Conservation (phyloP, 1,284 basidiomycete species). For the Rhodotorula glutinis region DNA sequence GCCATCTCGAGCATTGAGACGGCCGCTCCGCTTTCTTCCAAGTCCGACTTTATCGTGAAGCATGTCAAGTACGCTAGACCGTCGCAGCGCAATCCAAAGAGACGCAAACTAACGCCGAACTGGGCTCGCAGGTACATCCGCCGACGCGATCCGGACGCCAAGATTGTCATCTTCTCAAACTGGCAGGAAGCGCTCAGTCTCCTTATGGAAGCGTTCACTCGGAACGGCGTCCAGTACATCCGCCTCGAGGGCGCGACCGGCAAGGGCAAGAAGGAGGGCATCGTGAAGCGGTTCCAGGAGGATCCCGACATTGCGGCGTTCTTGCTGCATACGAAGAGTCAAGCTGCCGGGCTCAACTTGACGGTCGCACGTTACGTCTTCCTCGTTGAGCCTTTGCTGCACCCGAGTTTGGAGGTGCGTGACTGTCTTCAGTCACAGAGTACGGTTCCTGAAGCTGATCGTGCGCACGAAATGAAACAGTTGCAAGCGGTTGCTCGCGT, state of each 20-base stretch:
- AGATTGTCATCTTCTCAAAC: slow-evolving; percentile 41
- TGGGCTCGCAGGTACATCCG: slow-evolving; percentile 29
- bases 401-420: slow-evolving; percentile 37
- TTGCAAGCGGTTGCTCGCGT: slow-evolving; percentile 43
- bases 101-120: too few relatives aligned
- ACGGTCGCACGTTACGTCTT: slow-evolving; percentile 39
- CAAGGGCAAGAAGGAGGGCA: slow-evolving; percentile 39
- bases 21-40: slow-evolving; percentile 28
- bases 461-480: background rate
- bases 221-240: slow-evolving; percentile 38
- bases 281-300: slow-evolving; percentile 36
- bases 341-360: slow-evolving; percentile 42
- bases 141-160: slow-evolving; percentile 31
- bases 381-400: slow-evolving; percentile 41
- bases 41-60: slow-evolving; percentile 40
- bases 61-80: slow-evolving; percentile 30
- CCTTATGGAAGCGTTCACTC: slow-evolving; percentile 30
- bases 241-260: slow-evolving; percentile 34
- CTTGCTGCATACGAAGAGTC: slow-evolving; percentile 40
- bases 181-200: slow-evolving; percentile 39
- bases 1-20: slow-evolving; percentile 24
- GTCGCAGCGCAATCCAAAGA: too few relatives aligned
- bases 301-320: slow-evolving; percentile 40
- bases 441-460: too few relatives aligned
- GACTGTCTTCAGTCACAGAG: background rate